Percentiles rank a stretch among this genome's conserved stretches.
phyloP scores from a whole-genome alignment of 352 stramenopile species.

The Phytophthora boehmeriae region DNA sequence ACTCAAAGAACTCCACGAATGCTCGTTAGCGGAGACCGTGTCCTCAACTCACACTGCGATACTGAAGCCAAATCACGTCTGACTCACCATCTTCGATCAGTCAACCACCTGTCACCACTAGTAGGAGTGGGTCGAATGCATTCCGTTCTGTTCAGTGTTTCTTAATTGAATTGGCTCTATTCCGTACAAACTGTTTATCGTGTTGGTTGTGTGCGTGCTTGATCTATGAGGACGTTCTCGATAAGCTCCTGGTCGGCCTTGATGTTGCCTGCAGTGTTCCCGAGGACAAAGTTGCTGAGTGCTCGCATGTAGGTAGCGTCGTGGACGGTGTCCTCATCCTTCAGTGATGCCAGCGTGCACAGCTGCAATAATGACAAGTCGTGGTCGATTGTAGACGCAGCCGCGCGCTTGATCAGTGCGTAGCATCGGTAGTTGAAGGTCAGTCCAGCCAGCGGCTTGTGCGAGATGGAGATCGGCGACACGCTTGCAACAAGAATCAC shows the following conservation, averaged over 20 bases:
- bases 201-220: conserved; percentile 10
- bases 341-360: conserved; percentile 27
- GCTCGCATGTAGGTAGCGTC: conserved; percentile 29
- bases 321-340: conserved; percentile 16
- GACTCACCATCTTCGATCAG: too few species aligned
- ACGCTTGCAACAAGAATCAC: conserved; percentile 58
- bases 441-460: conserved; percentile 39
- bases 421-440: conserved; percentile 61
- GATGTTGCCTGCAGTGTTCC: conserved; percentile 34
- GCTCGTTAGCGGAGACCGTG: background rate
- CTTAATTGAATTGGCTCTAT: too few species aligned
- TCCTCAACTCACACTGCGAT: background rate
- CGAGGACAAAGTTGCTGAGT: conserved; percentile 31
- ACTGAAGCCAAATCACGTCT: background rate
- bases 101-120: too few species aligned
- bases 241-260: conserved; percentile 34
- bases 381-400: conserved; percentile 9
- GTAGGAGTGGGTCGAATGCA: background rate
- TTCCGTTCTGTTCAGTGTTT: too few species aligned
- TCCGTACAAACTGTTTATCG: background rate
- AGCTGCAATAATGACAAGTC: conserved; percentile 22
- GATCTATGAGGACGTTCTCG: conserved; percentile 24
- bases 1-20: background rate
- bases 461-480: conserved; percentile 51
- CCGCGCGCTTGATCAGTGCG: conserved; percentile 38